phyloP scores from a whole-genome alignment of 495 filamentous ascomycete genomes.

The Diplogelasinospora grovesii region DNA sequence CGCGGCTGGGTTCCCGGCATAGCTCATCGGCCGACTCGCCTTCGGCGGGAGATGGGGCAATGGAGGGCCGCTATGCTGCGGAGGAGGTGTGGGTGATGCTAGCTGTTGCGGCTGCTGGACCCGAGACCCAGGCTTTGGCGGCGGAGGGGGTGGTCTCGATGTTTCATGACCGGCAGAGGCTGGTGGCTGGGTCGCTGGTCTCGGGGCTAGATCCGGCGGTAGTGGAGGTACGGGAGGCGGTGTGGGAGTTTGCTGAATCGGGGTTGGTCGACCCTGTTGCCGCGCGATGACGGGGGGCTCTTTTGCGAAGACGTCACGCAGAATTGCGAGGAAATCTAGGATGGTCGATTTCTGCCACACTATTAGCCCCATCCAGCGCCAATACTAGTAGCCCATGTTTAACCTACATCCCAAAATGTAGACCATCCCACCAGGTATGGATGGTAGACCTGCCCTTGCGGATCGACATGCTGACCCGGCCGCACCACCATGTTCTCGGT shows the following conservation, averaged over 20 bases:
- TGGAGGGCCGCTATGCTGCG: slow-evolving; percentile 23
- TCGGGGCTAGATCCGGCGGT: slow-evolving; percentile 25
- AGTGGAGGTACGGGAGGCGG: slow-evolving; percentile 38
- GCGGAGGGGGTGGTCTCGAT: slow-evolving; percentile 35
- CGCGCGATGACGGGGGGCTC: slow-evolving; percentile 84
- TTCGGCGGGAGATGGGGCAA: slow-evolving; percentile 33
- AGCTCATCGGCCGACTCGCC: slow-evolving; percentile 18
- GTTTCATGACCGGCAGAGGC: slow-evolving; percentile 8
- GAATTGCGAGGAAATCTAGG: slow-evolving; percentile 69
- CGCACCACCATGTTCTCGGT: slow-evolving; percentile 83
- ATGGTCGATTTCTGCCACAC: slow-evolving; percentile 68
- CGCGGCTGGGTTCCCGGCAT: no score
- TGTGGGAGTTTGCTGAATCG: slow-evolving; percentile 21
- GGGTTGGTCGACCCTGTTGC: slow-evolving; percentile 48
- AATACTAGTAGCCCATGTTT: background rate
- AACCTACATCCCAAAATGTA: slow-evolving; percentile 83
- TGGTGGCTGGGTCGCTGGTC: slow-evolving; percentile 9
- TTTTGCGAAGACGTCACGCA: slow-evolving; percentile 85
- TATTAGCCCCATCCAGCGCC: slow-evolving; percentile 14
- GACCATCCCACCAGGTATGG: slow-evolving; percentile 88
- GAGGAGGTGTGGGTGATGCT: slow-evolving; percentile 5
- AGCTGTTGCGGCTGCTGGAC: slow-evolving; percentile 21
- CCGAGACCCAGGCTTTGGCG: slow-evolving; percentile 33
- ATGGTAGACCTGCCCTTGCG: slow-evolving; percentile 92
- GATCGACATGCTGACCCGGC: slow-evolving; percentile 88